Conservation (phyloP, 106 monocot species). For the Dioscorea zingiberensis region DNA sequence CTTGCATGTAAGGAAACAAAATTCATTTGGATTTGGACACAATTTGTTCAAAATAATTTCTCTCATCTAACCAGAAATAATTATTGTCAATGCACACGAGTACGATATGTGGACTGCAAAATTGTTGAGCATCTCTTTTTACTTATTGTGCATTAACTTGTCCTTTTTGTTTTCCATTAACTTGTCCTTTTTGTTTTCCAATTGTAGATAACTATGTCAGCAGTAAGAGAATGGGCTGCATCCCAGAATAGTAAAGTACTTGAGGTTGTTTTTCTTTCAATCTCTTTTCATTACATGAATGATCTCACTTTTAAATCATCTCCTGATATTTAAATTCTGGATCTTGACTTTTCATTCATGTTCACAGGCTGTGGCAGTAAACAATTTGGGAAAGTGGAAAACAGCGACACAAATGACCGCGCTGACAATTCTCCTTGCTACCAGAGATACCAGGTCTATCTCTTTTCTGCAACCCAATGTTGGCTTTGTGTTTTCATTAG, state of each 20-base stretch:
- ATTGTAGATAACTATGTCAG: constrained; percentile 85
- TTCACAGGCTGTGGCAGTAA: constrained; percentile 90
- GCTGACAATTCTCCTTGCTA: constrained; percentile 68
- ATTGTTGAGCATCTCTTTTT: neutral
- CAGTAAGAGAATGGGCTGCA: constrained; percentile 94
- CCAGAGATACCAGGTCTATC: constrained; percentile 70
- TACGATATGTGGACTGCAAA: too few species aligned
- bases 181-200: neutral
- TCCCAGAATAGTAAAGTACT: constrained; percentile 63
- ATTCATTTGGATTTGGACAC: too few species aligned
- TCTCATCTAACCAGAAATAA: too few species aligned
- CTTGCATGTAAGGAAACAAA: too few species aligned
- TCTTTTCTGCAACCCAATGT: neutral
- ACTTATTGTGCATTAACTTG: neutral
- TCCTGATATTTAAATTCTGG: neutral
- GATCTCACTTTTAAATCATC: neutral
- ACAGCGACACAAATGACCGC: constrained; percentile 94
- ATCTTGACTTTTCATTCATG: neutral
- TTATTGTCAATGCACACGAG: too few species aligned
- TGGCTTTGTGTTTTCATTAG: neutral
- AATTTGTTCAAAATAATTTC: too few species aligned
- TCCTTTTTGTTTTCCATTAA: neutral
- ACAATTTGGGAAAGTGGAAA: constrained; percentile 95
- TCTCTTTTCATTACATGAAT: neutral
- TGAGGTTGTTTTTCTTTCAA: constrained; percentile 42